A percentile compares a stretch with the other conserved stretches of the same genome.
Evolutionary conservation across 768 basidiomycete genomes (phyloP).

Genomic region (Dentipellis sp.): DNA sequence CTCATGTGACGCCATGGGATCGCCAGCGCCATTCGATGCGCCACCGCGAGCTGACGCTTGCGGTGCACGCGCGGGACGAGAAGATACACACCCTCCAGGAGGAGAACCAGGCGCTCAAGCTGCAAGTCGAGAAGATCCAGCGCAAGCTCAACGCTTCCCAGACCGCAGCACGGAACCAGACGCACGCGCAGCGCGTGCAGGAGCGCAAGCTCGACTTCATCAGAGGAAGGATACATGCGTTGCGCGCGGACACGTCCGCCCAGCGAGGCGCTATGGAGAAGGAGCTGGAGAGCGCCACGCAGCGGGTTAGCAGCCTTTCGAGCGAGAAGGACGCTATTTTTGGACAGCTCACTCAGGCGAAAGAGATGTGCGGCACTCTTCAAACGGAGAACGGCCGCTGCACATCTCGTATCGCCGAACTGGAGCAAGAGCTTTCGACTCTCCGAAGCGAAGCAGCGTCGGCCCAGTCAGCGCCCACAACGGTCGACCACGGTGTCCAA

Average conservation of each 20-base stretch:
- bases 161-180: slow-evolving; percentile 7
- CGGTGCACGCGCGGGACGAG: slow-evolving; percentile 12
- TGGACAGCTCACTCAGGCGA: slow-evolving; percentile 1
- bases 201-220: slow-evolving; percentile 14
- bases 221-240: slow-evolving; percentile 7
- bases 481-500: slow-evolving; percentile 3
- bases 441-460: not conserved
- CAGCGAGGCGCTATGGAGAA: slow-evolving; percentile 3
- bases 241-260: slow-evolving; percentile 2
- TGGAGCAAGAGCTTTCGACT: slow-evolving; percentile 3
- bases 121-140: slow-evolving; percentile 5
- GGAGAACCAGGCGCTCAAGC: slow-evolving; percentile 1
- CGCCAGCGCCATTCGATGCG: slow-evolving; percentile 9
- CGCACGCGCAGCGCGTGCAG: slow-evolving; percentile 8
- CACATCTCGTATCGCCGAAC: slow-evolving; percentile 7
- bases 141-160: slow-evolving; percentile 12
- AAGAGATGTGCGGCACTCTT: too few species aligned
- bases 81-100: slow-evolving; percentile 11
- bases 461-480: not conserved
- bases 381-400: slow-evolving; percentile 2
- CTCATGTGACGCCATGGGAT: slow-evolving; percentile 4
- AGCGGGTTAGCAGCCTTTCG: not conserved
- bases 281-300: slow-evolving; percentile 4
- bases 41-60: slow-evolving; percentile 6
- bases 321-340: slow-evolving; percentile 4